Percentiles rank a stretch among this genome's conserved stretches.
These are phyloP conservation scores for Boletus tylopilopsis DNA, from an alignment of 768 basidiomycete species.

Conservation along the genomic window DNA sequence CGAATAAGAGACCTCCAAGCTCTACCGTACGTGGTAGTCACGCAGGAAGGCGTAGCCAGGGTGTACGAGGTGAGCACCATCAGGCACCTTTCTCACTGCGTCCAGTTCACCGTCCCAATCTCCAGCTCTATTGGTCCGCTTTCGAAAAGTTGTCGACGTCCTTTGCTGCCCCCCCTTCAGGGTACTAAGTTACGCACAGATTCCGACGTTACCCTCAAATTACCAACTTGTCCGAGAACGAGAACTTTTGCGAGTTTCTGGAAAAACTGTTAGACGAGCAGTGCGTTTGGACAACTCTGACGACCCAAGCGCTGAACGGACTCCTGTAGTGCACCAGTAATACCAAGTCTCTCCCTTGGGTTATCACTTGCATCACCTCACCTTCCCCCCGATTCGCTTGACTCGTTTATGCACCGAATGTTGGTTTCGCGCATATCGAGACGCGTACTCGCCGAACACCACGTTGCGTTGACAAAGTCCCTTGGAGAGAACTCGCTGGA, in stretches of 20 bases:
- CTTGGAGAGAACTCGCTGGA: conserved; percentile 35
- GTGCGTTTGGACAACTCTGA: conserved; percentile 40
- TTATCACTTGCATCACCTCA: conserved; percentile 81
- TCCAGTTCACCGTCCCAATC: not conserved
- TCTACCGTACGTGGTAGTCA: conserved; percentile 83
- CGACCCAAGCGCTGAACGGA: conserved; percentile 8
- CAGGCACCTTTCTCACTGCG: not conserved
- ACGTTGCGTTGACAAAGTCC: conserved; percentile 72
- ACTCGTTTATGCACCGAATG: conserved; percentile 90
- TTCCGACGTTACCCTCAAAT: conserved; percentile 73
- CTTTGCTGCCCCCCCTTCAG: not conserved
- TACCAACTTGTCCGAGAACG: conserved; percentile 69
- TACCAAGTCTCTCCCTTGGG: conserved; percentile 79
- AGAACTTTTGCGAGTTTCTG: conserved; percentile 73
- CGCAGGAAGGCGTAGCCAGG: conserved; percentile 75
- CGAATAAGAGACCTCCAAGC: conserved; percentile 83
- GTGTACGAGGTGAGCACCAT: conserved; percentile 72
- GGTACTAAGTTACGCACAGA: conserved; percentile 36
- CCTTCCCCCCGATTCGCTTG: conserved; percentile 72
- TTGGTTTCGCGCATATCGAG: conserved; percentile 86
- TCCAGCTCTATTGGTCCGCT: conserved; percentile 79
- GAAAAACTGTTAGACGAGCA: conserved; percentile 65
- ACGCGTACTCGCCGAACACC: conserved; percentile 85
- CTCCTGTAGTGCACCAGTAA: conserved; percentile 58
- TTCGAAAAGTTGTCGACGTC: conserved; percentile 64